Base-by-base conservation (phyloP, 2,329 filamentous ascomycete species). In the Cladosporium halotolerans region DNA sequence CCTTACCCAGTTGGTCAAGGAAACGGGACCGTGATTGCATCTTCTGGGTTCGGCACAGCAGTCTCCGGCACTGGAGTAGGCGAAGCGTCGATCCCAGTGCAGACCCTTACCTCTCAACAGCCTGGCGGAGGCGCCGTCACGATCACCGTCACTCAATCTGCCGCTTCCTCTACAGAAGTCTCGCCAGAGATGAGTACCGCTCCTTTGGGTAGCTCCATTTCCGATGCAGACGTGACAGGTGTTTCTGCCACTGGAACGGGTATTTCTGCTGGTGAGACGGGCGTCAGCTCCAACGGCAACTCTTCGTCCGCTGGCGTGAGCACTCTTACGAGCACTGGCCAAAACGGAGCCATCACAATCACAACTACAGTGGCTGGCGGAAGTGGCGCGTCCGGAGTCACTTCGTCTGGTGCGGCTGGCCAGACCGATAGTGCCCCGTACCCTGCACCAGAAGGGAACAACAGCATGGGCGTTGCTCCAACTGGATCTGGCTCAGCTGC, bases 11-110 rank as follows among this genome's bases (percentile, higher is more conserved):
- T 50, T 7, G 38, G 38, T 13, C 38, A 39, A 19, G 46, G 46
- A n/a, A 50, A 50, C 19, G 39, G 11, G 6, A 50, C 47, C 11
- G 18, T 14, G 9, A 50, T 50, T n/a, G 47, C 47, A 19, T n/a
- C 47, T 14, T 50, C 47, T 3, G 47, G 47, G n/a, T 34, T 39
- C 9, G 47, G 47, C n/a, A 50, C 47, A 13, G 47, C 36, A 34
- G 39, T 31, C 6, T 14, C 36, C 8, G 36, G n/a, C 10, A 28
- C 23, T 28, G 39, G 40, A 42, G 16, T n/a, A 13, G 19, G 40
- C 10, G 18, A 14, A 18, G 14, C 16, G 28, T 42, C 40, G 13
- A 10, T 18, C 13, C 18, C 40, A 9, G 10, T 39, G n/a, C 36
- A n/a, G 8, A n/a, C 8, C 11, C 34, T 38, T 9, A 42, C 40